A percentile compares a stretch with the other conserved stretches of the same genome.
These are phyloP conservation scores for Barnettozyma populi DNA, from an alignment of 805 yeast genomes.

Conservation along the genomic window DNA sequence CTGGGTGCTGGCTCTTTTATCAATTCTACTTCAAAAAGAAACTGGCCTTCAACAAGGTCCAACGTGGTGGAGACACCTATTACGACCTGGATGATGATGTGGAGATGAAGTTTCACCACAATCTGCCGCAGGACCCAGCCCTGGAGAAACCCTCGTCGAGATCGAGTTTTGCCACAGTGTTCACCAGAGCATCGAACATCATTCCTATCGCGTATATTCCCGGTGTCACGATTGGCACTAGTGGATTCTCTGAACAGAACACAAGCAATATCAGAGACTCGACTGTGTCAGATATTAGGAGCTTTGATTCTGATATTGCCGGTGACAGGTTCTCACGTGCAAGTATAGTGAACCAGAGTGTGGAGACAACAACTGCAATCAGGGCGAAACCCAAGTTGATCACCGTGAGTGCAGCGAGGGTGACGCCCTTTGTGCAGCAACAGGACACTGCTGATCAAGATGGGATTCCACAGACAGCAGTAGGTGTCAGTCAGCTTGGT, in stretches of 20 bases:
- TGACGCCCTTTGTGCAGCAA: background rate
- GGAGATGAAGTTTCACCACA: slow-evolving; percentile 25
- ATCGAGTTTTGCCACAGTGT: slow-evolving; percentile 47
- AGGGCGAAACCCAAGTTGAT: slow-evolving; percentile 70
- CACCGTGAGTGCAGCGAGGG: slow-evolving; percentile 30
- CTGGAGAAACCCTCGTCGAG: slow-evolving; percentile 26
- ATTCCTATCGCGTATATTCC: slow-evolving; percentile 92
- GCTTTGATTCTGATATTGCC: slow-evolving; percentile 17
- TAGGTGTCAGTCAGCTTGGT: slow-evolving; percentile 21
- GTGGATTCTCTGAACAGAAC: slow-evolving; percentile 12
- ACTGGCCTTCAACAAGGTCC: slow-evolving; percentile 28
- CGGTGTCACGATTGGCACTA: slow-evolving; percentile 65
- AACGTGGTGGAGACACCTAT: slow-evolving; percentile 21
- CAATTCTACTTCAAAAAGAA: slow-evolving; percentile 36
- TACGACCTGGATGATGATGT: slow-evolving; percentile 27
- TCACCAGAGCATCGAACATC: slow-evolving; percentile 80
- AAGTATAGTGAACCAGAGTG: slow-evolving; percentile 38
- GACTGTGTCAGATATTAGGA: slow-evolving; percentile 19
- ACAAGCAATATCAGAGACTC: slow-evolving; percentile 27
- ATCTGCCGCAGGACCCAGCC: slow-evolving; percentile 18
- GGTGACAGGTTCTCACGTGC: slow-evolving; percentile 36
- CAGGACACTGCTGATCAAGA: slow-evolving; percentile 15
- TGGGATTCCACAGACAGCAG: slow-evolving; percentile 21
- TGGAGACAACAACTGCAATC: slow-evolving; percentile 57
- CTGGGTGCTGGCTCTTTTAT: slow-evolving; percentile 28